A percentile compares a stretch with the other conserved stretches of the same genome.
phyloP scores from a whole-genome alignment of 768 basidiomycete species.

The Scleroderma citrinum region DNA sequence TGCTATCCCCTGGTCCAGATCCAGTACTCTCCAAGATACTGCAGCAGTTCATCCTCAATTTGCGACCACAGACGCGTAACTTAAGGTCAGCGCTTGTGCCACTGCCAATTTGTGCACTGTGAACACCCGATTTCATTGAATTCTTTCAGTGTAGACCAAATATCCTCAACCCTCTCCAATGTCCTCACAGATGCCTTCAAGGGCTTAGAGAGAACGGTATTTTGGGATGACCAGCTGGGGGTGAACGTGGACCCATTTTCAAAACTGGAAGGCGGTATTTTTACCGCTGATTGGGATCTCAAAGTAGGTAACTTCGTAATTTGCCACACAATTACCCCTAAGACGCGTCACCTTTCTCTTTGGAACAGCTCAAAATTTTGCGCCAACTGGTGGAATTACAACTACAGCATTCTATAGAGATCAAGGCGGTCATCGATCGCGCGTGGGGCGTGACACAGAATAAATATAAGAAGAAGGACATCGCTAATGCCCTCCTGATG shows the following conservation, averaged over 20 bases:
- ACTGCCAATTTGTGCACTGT: constrained; percentile 18
- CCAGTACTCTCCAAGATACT: constrained; percentile 69
- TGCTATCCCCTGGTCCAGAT: constrained; percentile 67
- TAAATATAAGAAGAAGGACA: constrained; percentile 79
- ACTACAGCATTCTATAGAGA: constrained; percentile 58
- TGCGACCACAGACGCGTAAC: constrained; percentile 86
- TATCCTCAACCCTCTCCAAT: constrained; percentile 65
- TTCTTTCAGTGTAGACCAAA: constrained; percentile 65
- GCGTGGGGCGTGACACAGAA: constrained; percentile 83
- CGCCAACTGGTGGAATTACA: constrained; percentile 85
- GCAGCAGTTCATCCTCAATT: constrained; percentile 70
- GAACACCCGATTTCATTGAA: constrained; percentile 28
- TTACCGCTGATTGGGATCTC: constrained; percentile 72
- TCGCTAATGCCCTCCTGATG: constrained; percentile 45
- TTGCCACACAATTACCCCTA: constrained; percentile 19
- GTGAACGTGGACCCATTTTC: constrained; percentile 72
- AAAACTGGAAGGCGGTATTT: constrained; percentile 64
- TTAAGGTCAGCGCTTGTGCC: constrained; percentile 58
- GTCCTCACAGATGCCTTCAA: constrained; percentile 72
- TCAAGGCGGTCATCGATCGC: constrained; percentile 71
- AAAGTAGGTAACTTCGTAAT: constrained; percentile 53
- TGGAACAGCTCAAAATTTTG: constrained; percentile 66
- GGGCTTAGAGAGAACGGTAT: constrained; percentile 66
- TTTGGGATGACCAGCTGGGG: constrained; percentile 68
- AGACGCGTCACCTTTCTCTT: constrained; percentile 21